Conservation (phyloP, 441 rosid species). For the Hypseocharis bilobata region DNA sequence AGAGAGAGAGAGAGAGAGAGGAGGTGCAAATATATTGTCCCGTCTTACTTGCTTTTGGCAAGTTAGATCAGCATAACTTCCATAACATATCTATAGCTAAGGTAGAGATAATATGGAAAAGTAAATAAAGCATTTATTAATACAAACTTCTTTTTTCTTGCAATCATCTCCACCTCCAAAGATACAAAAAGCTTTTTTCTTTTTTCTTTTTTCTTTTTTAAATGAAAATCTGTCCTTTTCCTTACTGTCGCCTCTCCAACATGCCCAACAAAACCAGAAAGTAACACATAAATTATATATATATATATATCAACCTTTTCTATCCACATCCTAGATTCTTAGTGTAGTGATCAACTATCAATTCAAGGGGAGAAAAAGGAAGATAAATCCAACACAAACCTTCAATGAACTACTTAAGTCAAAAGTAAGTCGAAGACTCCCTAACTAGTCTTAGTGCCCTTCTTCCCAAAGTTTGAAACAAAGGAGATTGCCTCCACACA, state of each 20-base stretch:
- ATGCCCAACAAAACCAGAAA: neutral
- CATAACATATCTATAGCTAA: neutral
- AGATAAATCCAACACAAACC: neutral
- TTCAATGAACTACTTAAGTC: conserved; percentile 1
- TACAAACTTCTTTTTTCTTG: conserved; percentile 14
- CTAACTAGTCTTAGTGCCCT: too few species aligned
- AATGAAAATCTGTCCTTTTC: neutral
- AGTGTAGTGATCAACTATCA: neutral
- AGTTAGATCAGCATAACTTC: too few species aligned
- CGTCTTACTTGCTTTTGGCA: neutral
- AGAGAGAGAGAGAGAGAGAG: neutral
- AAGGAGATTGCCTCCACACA: conserved; percentile 4
- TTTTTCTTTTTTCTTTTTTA: neutral
- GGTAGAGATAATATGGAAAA: conserved; percentile 13
- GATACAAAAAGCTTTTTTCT: too few species aligned
- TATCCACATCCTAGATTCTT: conserved; percentile 4
- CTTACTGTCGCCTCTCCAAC: conserved; percentile 6
- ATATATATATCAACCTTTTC: neutral
- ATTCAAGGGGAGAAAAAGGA: neutral
- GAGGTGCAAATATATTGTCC: neutral
- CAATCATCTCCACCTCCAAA: neutral
- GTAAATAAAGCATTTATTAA: conserved; percentile 1
- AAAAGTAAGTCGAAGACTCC: too few species aligned
- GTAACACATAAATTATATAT: neutral
- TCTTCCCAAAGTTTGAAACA: conserved; percentile 5